A percentile compares a stretch with the other conserved stretches of the same genome.
Evolutionary conservation across 495 filamentous ascomycete species (phyloP).

Genomic region (Aspergillus campestris): DNA sequence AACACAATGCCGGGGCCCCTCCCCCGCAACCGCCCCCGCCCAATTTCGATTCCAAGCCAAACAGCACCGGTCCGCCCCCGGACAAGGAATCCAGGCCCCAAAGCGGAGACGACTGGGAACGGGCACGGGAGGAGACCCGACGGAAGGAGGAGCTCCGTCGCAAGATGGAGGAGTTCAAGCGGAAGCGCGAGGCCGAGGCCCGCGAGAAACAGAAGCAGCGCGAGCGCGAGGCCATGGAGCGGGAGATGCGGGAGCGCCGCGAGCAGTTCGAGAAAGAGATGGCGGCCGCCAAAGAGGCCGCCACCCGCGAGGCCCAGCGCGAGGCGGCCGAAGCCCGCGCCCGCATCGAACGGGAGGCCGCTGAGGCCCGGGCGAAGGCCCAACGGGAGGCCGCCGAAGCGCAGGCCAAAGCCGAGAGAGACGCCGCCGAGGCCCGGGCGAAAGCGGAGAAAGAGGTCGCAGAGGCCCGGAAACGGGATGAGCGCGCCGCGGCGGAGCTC

Average conservation of each 20-base stretch:
- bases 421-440: slow-evolving; percentile 20
- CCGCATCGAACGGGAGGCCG: slow-evolving; percentile 19
- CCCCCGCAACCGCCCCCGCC: not conserved
- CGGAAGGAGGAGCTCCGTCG: slow-evolving; percentile 42
- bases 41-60: slow-evolving; percentile 16
- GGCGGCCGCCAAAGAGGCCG: slow-evolving; percentile 36
- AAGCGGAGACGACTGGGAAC: slow-evolving; percentile 19
- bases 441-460: slow-evolving; percentile 23
- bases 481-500: slow-evolving; percentile 23
- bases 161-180: slow-evolving; percentile 58
- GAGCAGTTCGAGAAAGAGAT: slow-evolving; percentile 43
- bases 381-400: slow-evolving; percentile 23
- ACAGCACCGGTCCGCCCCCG: slow-evolving; percentile 3
- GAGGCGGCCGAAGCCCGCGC: slow-evolving; percentile 17
- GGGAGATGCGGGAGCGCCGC: slow-evolving; percentile 38
- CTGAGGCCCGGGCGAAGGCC: slow-evolving; percentile 18
- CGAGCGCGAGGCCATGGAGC: slow-evolving; percentile 44
- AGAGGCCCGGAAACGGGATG: slow-evolving; percentile 21
- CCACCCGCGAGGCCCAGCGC: slow-evolving; percentile 37
- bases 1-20: slow-evolving; percentile 7
- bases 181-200: slow-evolving; percentile 37
- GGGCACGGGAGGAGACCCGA: slow-evolving; percentile 58
- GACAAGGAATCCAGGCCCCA: slow-evolving; percentile 9
- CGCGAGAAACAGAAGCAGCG: slow-evolving; percentile 37
- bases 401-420: slow-evolving; percentile 14